Evolutionary conservation across 352 stramenopile species (phyloP), one percentile per base, ranked within the genome.

Genomic region (Pythium scleroteichum): DNA sequence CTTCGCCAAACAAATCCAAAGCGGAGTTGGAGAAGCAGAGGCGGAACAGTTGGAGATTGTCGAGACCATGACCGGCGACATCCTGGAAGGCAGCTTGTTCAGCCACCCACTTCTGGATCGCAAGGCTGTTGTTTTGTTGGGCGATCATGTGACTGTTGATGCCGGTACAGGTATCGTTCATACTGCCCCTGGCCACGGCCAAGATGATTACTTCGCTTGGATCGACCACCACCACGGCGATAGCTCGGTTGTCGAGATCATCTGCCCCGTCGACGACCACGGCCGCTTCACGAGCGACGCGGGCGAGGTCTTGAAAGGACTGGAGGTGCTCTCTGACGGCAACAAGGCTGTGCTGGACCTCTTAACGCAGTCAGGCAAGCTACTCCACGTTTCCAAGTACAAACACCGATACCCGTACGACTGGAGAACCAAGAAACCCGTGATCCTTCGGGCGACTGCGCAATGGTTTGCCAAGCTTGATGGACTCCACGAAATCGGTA

Each of bases 401-500:
- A 82, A 86, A 52, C 97, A 99, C 53, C 77, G 85, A 53, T 99
- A 99, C 76, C 97, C 97, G 33, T 99, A 99, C 85, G 97, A 99
- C 82, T 99, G 97, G 97, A 87, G 97, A 55, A 99, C 97, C 1
- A 99, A 99, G 75, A 94, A 99, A 70, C 97, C 97, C 12, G 97
- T 98, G 19, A 99, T 99, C 64, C 92, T 99, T 58, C 90, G 97
- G 24, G 96, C 97, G 24, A 99, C 97, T 6, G 92, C 96, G 54
- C 97, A 99, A 73, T 99, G 97, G 97, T 99, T 99, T 79, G 96
- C 96, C 7, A 96, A 94, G 49, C 89, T 99, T 3, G 91, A 98
- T 69, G 83, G 76, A 10, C 97, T 99, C 55, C 83, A 97, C 60
- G 90, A 94, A 8, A 69, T 88, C 2, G 85, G 79, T 32, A 76